Evolutionary conservation across 2,329 filamentous ascomycete genomes (phyloP), one percentile per base, ranked within the genome.

Genomic region (Colletotrichum eremochloae): DNA sequence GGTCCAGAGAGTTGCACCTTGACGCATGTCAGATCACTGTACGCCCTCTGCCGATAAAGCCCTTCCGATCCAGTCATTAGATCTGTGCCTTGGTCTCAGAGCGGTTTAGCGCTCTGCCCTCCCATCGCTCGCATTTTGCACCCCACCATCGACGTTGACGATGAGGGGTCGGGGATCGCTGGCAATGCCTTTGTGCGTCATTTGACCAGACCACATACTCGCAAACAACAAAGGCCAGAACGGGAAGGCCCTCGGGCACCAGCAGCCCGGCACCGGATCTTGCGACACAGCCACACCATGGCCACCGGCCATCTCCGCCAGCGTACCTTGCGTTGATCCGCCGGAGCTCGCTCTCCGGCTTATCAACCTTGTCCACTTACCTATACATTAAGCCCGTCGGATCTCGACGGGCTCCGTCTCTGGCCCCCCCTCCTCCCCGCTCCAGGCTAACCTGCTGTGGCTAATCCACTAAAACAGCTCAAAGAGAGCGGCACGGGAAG

Each of bases 61-160:
- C 42, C 44, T 38, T 15, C 46, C 50, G 18, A 42, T 58, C 52
- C 52, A 36, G 31, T 56, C 52, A 56, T 36, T 56, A 33, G 60
- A 68, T 63, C 61, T 29, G 31, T 20, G 33, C 14, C 11, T 20
- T n/a, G 58, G n/a, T 40, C 67, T 55, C 9, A 24, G 36, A 65
- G 2, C 20, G 67, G 70, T 40, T 42, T 72, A 72, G 70, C 67
- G 69, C 46, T 29, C 2, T 52, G n/a, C 18, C 52, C 64, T 63
- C 46, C 65, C 44, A 63, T 44, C 15, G 42, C 48, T 36, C 36
- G 42, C 65, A 44, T 57, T 38, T 11, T 40, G 40, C 63, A 31
- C 70, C 70, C 70, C 70, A 65, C 70, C 70, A 70, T 72, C 53
- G 42, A 70, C 15, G 46, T 60, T 42, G 46, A 67, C 38, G 50